Evolutionary conservation across 495 filamentous ascomycete genomes (phyloP), one percentile per base, ranked within the genome.

Genomic region (Penicillium mononematosum): DNA sequence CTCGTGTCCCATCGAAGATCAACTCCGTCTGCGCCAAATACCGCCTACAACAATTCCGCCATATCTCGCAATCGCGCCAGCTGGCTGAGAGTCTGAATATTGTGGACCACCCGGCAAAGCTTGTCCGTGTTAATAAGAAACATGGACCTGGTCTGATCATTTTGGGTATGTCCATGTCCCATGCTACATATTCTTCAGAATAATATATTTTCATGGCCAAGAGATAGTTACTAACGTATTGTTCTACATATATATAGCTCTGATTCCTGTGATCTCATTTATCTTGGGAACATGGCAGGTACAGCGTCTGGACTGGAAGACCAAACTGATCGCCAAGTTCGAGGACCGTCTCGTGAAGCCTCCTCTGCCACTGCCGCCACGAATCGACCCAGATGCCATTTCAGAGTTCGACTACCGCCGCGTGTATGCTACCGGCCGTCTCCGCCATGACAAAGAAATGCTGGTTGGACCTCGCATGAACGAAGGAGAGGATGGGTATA

Each of bases 261-360:
- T 94, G 44, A 98, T 98, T 59, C 94, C 94, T 36, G 77, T 95
- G 43, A 96, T 91, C 6, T 88, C 94, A 48, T 96, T 98, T 71
- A 77, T 77, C 59, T 85, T 98, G 34, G 94, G 94, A 39, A 89
- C 88, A 42, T 98, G 94, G 94, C 94, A 98, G 66, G 87, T 98
- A n/a, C 81, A 95, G 65, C 90, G 94, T 3, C 84, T 98, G 16
- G 81, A 83, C 36, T 93, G 92, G 91, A 98, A 98, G 70, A 92
- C 92, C 9, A 88, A 92, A 39, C 76, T 98, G 16, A 86, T 98
- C 55, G 91, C 92, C 50, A 87, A 84, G 59, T 89, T 85, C 75
- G 92, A 96, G 76, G 91, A 97, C 75, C 89, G 93, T 0, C 81
- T 98, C 34, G 79, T 96, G 27, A 87, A 85, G 22, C 79, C 84